Evolutionary conservation across 148 eudicot genomes (phyloP).

Genomic region (Selenicereus undatus): DNA sequence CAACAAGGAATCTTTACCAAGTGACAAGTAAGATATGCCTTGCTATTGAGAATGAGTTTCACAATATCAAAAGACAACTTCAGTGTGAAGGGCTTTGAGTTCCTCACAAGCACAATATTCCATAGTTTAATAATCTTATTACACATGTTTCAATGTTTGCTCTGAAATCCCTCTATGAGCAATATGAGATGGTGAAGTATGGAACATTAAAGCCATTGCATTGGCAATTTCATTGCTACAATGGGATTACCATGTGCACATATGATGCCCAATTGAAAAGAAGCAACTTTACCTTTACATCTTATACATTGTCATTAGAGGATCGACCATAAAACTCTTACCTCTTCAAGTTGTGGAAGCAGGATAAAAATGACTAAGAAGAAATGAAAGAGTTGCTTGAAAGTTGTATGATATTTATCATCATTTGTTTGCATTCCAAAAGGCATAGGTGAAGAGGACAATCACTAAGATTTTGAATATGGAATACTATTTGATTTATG

Average conservation of each 20-base stretch:
- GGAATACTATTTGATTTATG: neutral
- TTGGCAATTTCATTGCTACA: neutral
- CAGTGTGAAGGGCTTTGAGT: conserved; percentile 10
- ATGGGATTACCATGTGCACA: conserved; percentile 13
- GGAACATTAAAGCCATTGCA: conserved; percentile 6
- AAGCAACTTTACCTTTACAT: neutral
- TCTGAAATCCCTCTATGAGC: neutral
- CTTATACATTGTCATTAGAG: conserved; percentile 16
- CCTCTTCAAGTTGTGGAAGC: neutral
- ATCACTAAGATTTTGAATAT: neutral
- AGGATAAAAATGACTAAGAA: too few species aligned
- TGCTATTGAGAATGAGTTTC: neutral
- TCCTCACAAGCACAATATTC: conserved; percentile 8
- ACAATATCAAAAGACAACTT: neutral
- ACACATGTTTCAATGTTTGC: neutral
- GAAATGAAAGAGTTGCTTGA: conserved; percentile 3
- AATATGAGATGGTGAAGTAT: conserved; percentile 9
- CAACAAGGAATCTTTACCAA: conserved; percentile 4
- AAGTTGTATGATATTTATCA: conserved; percentile 5
- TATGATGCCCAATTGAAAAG: neutral
- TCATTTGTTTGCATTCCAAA: neutral
- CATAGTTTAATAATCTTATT: conserved; percentile 9
- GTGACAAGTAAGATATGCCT: conserved; percentile 13
- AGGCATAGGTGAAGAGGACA: neutral
- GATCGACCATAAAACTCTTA: too few species aligned